These are phyloP conservation scores for Flaveria ramosissima DNA, from an alignment of 129 eudicot genomes.

Conservation along the genomic window DNA sequence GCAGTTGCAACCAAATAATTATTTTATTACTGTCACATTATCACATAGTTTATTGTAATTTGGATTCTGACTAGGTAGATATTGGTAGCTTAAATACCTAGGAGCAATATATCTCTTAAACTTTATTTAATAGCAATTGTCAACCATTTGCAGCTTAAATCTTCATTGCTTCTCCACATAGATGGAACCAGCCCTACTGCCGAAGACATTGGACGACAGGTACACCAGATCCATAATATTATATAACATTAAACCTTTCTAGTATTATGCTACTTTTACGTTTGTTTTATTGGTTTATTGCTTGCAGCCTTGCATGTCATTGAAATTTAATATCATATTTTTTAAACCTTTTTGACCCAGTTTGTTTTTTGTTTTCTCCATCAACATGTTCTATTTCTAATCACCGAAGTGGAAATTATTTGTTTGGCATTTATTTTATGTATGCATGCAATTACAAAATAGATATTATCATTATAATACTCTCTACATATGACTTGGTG, in stretches of 20 bases:
- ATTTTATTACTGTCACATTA: neutral
- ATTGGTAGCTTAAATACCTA: neutral
- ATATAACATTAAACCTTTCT: neutral
- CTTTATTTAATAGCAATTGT: neutral
- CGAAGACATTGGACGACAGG: slow-evolving; percentile 90
- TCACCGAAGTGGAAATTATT: neutral
- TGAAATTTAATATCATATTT: neutral
- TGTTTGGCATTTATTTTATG: neutral
- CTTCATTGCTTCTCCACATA: slow-evolving; percentile 71
- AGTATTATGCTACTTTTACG: neutral
- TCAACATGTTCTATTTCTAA: neutral
- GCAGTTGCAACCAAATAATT: neutral
- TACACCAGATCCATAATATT: neutral
- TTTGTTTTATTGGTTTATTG: neutral
- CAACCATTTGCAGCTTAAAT: slow-evolving; percentile 55
- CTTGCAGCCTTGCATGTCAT: neutral
- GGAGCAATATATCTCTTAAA: neutral
- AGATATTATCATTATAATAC: neutral
- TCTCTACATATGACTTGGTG: neutral
- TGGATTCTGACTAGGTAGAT: neutral
- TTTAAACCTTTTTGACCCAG: neutral
- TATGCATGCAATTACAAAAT: neutral
- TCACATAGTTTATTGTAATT: neutral
- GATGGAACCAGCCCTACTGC: slow-evolving; percentile 85
- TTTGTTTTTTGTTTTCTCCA: neutral